Conservation (phyloP, 2,329 filamentous ascomycete genomes). For the Seiridium cupressi region DNA sequence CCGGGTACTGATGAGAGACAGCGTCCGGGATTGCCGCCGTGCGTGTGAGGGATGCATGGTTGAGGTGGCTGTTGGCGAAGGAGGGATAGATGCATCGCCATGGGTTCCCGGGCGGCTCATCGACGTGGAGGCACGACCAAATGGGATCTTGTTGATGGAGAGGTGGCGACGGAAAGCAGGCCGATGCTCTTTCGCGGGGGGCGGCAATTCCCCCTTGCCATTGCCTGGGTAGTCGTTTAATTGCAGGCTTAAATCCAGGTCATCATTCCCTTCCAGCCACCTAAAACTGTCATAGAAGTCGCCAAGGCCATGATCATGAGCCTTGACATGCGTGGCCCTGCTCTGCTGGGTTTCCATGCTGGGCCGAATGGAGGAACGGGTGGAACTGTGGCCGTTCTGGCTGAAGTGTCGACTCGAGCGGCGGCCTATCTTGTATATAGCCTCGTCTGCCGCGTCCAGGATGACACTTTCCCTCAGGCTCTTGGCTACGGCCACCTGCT, state of each 20-base stretch:
- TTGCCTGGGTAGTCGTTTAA: slow-evolving; percentile 71
- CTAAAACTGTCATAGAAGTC: slow-evolving; percentile 67
- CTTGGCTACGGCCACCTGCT: slow-evolving; percentile 57
- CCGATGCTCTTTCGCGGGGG: slow-evolving; percentile 42
- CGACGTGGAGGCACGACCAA: slow-evolving; percentile 54
- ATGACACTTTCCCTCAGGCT: slow-evolving; percentile 49
- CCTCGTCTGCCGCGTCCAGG: slow-evolving; percentile 54
- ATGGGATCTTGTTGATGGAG: slow-evolving; percentile 67
- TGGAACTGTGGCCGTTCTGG: slow-evolving; percentile 23
- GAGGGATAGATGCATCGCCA: slow-evolving; percentile 33
- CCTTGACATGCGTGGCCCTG: slow-evolving; percentile 15
- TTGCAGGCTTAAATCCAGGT: slow-evolving; percentile 64
- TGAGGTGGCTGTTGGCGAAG: slow-evolving; percentile 24
- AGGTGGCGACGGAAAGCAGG: slow-evolving; percentile 69
- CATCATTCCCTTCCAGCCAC: slow-evolving; percentile 72
- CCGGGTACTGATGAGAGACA: slow-evolving; percentile 52
- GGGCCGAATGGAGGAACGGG: slow-evolving; percentile 22
- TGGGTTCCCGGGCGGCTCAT: slow-evolving; percentile 46
- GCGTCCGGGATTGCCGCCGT: slow-evolving; percentile 52
- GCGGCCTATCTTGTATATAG: slow-evolving; percentile 42
- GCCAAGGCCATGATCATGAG: slow-evolving; percentile 38
- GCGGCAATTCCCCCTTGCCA: slow-evolving; percentile 48
- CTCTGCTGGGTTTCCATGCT: slow-evolving; percentile 26
- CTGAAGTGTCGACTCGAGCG: slow-evolving; percentile 31
- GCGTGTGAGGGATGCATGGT: slow-evolving; percentile 31